Conservation (phyloP, 2,329 filamentous ascomycete genomes). For the Nothopassalora personata region DNA sequence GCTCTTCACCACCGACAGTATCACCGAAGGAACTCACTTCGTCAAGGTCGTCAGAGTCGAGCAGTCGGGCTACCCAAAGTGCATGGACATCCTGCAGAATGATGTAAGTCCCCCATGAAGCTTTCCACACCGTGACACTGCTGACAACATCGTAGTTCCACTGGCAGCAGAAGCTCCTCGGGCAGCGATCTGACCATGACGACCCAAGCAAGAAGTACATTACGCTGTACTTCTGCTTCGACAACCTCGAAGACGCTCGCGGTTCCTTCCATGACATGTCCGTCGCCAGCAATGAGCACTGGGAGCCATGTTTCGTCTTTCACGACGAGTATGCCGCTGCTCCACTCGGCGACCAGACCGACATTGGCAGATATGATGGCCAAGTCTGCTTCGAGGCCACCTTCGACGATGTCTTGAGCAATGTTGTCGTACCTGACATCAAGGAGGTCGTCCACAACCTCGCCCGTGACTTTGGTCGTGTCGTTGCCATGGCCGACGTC, state of each 20-base stretch:
- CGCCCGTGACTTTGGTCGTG: constrained; percentile 20
- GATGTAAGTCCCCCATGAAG: constrained; percentile 15
- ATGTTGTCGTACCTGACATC: constrained; percentile 14
- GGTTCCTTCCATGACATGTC: background rate
- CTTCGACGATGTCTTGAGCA: constrained; percentile 9
- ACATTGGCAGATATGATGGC: constrained; percentile 19
- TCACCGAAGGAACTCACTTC: constrained; percentile 20
- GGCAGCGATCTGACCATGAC: background rate
- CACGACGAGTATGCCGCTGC: constrained; percentile 20
- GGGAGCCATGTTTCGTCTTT: constrained; percentile 10
- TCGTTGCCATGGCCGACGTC: constrained; percentile 20
- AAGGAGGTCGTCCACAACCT: constrained; percentile 11
- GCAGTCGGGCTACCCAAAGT: background rate
- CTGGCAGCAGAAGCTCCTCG: constrained; percentile 14
- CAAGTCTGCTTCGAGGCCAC: constrained; percentile 24
- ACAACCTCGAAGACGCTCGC: constrained; percentile 35
- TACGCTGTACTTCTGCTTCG: constrained; percentile 32
- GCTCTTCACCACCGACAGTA: constrained; percentile 25
- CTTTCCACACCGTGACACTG: background rate
- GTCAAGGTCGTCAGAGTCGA: constrained; percentile 14
- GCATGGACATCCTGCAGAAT: constrained; percentile 2
- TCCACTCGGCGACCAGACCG: background rate
- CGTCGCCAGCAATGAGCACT: background rate
- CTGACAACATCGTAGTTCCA: constrained; percentile 21
- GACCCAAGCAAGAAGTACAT: constrained; percentile 2